phyloP scores from a whole-genome alignment of 352 stramenopile species.

The Phytophthora chlamydospora region DNA sequence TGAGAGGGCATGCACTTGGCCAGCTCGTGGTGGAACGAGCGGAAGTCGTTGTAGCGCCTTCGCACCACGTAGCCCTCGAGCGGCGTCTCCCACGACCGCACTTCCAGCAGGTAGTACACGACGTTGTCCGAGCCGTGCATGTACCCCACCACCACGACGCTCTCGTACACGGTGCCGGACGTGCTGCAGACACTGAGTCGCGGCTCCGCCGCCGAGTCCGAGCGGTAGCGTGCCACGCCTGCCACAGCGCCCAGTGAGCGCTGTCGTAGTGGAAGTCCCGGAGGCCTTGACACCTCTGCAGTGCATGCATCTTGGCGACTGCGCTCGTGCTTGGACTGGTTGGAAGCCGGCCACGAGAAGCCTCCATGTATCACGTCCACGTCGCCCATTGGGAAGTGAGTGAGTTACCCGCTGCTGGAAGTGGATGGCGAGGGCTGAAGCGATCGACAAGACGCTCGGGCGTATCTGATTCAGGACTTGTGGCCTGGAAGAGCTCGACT shows the following conservation, averaged over 20 bases:
- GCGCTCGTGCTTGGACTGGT: constrained; percentile 10
- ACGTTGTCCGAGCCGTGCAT: constrained; percentile 64
- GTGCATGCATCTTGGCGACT: constrained; percentile 2
- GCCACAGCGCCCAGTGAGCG: constrained; percentile 36
- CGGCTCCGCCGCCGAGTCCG: constrained; percentile 39
- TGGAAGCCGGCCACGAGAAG: constrained; percentile 10
- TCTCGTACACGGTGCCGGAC: constrained; percentile 74
- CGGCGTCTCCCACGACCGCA: constrained; percentile 71
- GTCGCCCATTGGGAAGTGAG: constrained; percentile 29
- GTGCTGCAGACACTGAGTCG: constrained; percentile 71
- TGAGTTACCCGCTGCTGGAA: not conserved
- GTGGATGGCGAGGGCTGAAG: constrained; percentile 2
- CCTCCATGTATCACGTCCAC: constrained; percentile 20
- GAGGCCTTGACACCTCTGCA: constrained; percentile 14
- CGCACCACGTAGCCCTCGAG: constrained; percentile 84
- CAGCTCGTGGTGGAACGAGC: constrained; percentile 62
- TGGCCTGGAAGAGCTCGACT: too few relatives aligned
- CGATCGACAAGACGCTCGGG: constrained; percentile 8
- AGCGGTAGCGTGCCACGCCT: constrained; percentile 37
- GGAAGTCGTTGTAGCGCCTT: constrained; percentile 80
- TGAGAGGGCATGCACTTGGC: constrained; percentile 55
- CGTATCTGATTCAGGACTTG: constrained; percentile 23
- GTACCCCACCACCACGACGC: constrained; percentile 72
- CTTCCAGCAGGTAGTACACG: constrained; percentile 81
- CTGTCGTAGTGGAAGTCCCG: constrained; percentile 30